Evolutionary conservation across 164 flowering plant species (phyloP).

Genomic region (Buxus sempervirens): DNA sequence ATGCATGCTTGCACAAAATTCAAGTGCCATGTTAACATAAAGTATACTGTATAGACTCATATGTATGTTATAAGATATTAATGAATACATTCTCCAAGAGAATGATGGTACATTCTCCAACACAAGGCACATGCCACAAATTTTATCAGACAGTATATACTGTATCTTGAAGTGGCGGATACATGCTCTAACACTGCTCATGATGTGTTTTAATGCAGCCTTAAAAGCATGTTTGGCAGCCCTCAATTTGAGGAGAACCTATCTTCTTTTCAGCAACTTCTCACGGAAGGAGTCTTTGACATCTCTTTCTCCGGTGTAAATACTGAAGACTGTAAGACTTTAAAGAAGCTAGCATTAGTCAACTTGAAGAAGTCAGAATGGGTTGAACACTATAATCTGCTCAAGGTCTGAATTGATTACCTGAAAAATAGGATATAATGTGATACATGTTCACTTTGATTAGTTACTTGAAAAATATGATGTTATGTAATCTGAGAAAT

Average conservation of each 20-base stretch:
- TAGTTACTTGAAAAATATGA: not conserved
- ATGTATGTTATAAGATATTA: too few relatives aligned
- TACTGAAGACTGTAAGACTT: conserved; percentile 51
- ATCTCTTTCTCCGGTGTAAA: conserved; percentile 41
- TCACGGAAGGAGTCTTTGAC: conserved; percentile 74
- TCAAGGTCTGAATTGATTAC: conserved; percentile 54
- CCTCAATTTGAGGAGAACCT: conserved; percentile 60
- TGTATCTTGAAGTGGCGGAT: not conserved
- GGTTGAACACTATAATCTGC: conserved; percentile 59
- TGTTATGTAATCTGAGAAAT: not conserved
- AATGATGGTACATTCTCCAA: too few relatives aligned
- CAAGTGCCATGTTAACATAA: too few relatives aligned
- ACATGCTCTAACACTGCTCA: not conserved
- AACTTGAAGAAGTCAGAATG: conserved; percentile 60
- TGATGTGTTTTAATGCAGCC: conserved; percentile 39
- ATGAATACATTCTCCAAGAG: too few relatives aligned
- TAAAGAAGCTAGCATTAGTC: conserved; percentile 59
- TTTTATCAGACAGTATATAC: not conserved
- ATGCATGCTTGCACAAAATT: too few relatives aligned
- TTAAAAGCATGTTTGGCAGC: conserved; percentile 72
- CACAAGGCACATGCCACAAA: not conserved
- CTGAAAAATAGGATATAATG: too few relatives aligned
- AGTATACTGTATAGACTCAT: too few relatives aligned
- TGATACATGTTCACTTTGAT: too few relatives aligned
- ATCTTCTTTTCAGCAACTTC: conserved; percentile 64